Evolutionary conservation across 1,139 yeast genomes (phyloP).

Genomic region (Nakaseomyces uthaithaninus): DNA sequence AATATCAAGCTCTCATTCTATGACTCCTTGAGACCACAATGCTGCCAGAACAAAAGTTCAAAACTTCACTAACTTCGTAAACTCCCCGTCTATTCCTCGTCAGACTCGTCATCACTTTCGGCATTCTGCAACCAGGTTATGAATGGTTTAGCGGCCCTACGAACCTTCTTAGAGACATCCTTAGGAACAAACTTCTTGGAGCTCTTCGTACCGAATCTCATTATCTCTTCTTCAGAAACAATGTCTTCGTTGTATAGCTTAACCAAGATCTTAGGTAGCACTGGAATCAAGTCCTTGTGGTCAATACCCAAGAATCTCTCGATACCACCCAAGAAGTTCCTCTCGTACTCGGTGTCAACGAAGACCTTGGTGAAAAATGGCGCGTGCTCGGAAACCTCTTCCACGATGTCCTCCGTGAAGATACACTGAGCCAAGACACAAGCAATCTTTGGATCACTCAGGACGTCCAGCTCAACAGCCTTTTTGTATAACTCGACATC

Average conservation of each 20-base stretch:
- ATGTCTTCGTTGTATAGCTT: slow-evolving; percentile 76
- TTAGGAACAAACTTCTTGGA: slow-evolving; percentile 92
- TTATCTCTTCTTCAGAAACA: slow-evolving; percentile 70
- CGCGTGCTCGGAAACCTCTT: slow-evolving; percentile 66
- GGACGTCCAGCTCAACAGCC: slow-evolving; percentile 71
- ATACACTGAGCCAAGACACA: slow-evolving; percentile 89
- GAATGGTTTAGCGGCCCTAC: slow-evolving; percentile 94
- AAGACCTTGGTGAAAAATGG: slow-evolving; percentile 78
- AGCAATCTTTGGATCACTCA: slow-evolving; percentile 65
- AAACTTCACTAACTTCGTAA: neutral
- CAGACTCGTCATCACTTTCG: slow-evolving; percentile 52
- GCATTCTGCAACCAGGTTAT: slow-evolving; percentile 93
- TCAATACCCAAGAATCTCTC: slow-evolving; percentile 87
- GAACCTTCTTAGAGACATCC: slow-evolving; percentile 84
- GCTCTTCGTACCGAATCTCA: slow-evolving; percentile 84
- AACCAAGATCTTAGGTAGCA: slow-evolving; percentile 74
- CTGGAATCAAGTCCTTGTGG: slow-evolving; percentile 64
- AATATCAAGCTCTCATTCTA: no score
- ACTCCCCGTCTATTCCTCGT: slow-evolving; percentile 10
- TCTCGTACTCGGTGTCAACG: slow-evolving; percentile 60
- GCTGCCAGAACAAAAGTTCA: neutral
- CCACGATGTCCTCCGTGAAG: slow-evolving; percentile 70
- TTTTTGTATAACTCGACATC: slow-evolving; percentile 91
- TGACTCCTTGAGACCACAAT: no score
- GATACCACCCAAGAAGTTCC: slow-evolving; percentile 87